Base-by-base conservation (phyloP, 116 monocot species). In the Thalassia testudinum region DNA sequence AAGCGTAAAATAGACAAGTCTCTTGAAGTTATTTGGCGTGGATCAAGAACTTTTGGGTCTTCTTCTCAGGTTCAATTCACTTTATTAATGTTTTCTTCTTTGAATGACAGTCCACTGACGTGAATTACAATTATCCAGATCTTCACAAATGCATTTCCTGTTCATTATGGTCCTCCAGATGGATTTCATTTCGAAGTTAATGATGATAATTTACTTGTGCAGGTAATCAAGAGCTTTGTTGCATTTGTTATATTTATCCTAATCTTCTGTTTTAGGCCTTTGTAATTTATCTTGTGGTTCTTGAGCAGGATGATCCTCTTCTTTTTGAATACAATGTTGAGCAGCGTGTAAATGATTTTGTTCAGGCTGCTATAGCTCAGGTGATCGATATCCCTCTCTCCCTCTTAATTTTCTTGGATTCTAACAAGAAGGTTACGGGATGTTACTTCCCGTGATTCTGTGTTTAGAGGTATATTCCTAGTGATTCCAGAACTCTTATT, bases 21-120 rank as follows among this genome's bases (percentile, higher is more conserved):
- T 64, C 82, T 87, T 58, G 82, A 87, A 74, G 87, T 82, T 70
- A 65, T 79, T 48, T 87, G 87, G 87, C 75, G 48, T 53, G 87
- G 82, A 17, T 87, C 87, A 62, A 82, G 57, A 66, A 82, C 87
- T 38, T 87, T 87, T 52, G 87, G 87, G 22, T 62, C 82, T 22
- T 78, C 78, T 15, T 82, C 75, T 43, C 73, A 87, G 82, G 87
- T 82, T 67, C 16, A 6, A 21, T 20, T 45, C n/a, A n/a, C n/a
- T 5, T 12, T 40, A 43, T 23, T 52, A 26, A 47, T 21, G 20
- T 55, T 10, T 40, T 23, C 7, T 43, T 56, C 59, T 37, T 21
- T 2, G 8, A 25, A 28, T 20, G 30, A 15, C 14, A 20, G 13
- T 47, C 12, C 54, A 24, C 37, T 67, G 26, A 65, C 40, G 26